Evolutionary conservation across 441 rosid genomes (phyloP).

Genomic region (Erodium trifolium): DNA sequence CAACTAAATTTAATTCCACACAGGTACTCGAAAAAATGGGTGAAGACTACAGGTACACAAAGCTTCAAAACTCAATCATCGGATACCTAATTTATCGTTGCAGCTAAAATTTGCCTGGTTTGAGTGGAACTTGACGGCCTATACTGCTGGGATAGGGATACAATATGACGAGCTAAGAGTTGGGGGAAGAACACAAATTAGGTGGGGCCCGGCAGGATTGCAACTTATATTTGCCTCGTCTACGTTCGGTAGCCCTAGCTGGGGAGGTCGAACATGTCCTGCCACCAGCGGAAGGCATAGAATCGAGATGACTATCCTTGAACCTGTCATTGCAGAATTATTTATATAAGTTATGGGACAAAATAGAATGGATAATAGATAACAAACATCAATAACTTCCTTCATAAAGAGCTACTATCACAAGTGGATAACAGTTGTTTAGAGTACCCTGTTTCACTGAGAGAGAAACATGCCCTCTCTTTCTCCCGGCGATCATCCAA

Average conservation of each 20-base stretch:
- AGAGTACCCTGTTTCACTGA: conserved; percentile 57
- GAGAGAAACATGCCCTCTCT: conserved; percentile 75
- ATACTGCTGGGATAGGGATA: conserved; percentile 36
- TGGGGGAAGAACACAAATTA: conserved; percentile 87
- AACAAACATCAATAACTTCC: background rate
- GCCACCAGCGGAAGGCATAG: conserved; percentile 79
- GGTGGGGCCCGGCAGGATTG: conserved; percentile 88
- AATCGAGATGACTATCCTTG: conserved; percentile 70
- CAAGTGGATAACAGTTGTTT: background rate
- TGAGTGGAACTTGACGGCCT: background rate
- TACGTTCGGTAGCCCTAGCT: conserved; percentile 56
- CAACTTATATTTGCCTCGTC: conserved; percentile 66
- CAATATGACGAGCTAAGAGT: conserved; percentile 80
- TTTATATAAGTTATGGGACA: background rate
- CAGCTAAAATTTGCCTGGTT: background rate
- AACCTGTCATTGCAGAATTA: conserved; percentile 46
- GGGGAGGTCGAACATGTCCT: conserved; percentile 90
- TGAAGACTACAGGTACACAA: background rate
- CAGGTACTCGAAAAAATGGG: background rate
- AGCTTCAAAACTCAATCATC: background rate
- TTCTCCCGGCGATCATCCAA: conserved; percentile 99
- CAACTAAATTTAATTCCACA: background rate
- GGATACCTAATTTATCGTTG: background rate
- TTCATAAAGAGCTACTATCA: no score
- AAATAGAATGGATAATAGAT: background rate